Base-by-base conservation (phyloP, 768 basidiomycete genomes). In the Leccinum longicurvipes region DNA sequence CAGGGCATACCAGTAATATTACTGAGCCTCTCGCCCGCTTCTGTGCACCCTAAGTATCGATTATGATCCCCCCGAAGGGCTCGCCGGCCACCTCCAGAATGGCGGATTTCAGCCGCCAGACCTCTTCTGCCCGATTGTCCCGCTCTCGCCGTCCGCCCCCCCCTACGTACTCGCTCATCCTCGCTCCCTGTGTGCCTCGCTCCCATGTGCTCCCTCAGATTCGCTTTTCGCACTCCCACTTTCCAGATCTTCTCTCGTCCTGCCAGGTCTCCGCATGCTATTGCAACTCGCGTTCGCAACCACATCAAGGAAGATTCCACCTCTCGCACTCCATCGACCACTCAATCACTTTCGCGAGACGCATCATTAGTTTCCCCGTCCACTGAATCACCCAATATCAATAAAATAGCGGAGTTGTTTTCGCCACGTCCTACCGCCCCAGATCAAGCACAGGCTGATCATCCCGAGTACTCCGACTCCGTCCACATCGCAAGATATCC, bases 401-500 rank as follows among this genome's bases (percentile, higher is more conserved):
- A 58, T 54, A 54, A 59, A 54, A 53, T 23, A 54, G 57, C 65
- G 53, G 63, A 56, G 54, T 64, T 64, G 3, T 1, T 42, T 52
- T 55, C 23, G 63, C 65, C 65, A 62, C 63, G 46, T 56, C 42
- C 60, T 52, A 63, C 55, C 55, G 46, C 44, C 34, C 65, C 63
- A 68, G 59, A 63, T 69, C 54, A 58, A 61, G 61, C 53, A 0
- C 29, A 21, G 44, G 56, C 51, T 67, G 66, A 67, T 67, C 67
- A 61, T 47, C 52, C 64, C 56, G 59, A 47, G 61, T 24, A 39
- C 67, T 59, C 66, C 67, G 67, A 69, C 65, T 64, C 66, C 66
- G 66, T 49, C 62, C 50, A 62, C 54, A 60, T 67, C 66, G 66
- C 67, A 62, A 67, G 66, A 67, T 62, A 69, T 62, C 67, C 66